Evolutionary conservation across 1,284 basidiomycete species (phyloP), one percentile per base, ranked within the genome.

Genomic region (Leccinum pachyderme): DNA sequence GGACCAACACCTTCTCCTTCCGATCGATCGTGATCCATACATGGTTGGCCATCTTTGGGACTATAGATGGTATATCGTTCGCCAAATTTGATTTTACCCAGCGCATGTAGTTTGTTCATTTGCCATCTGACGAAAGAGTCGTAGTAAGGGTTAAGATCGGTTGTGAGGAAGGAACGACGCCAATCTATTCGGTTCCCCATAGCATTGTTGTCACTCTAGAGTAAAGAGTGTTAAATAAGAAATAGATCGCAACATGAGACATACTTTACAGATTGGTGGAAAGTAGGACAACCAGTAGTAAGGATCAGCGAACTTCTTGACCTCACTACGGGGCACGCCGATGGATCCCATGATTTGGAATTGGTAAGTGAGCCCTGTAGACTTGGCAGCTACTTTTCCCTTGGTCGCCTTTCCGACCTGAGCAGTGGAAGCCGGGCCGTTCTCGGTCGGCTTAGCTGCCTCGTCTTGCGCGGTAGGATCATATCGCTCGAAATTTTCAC

Each of bases 331-430:
- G 25, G 94, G 91, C 11, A 99, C 89, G 50, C 89, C 89, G 63
- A 95, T 91, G 48, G 92, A 91, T 72, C 96, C 89, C 87, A 99
- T 91, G 72, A 99, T 99, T 79, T 99, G 96, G 83, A 98, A 99
- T 73, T 99, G 97, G 76, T 98, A 99, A 54, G 88, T 90, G 63
- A 94, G 80, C 3, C 96, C 96, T 7, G 95, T 97, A 2, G 90
- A 86, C 76, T 99, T 99, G 22, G 93, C 93, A 31, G 85, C 83
- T 27, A 98, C 76, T 75, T 99, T 99, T 56, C 95, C 96, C 78
- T 99, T 99, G 73, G 95, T 97, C 11, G 86, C 93, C 72, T 98
- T 99, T 60, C 81, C 80, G 54, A 82, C 82, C 60, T 82, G 80
- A 39, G 77, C 70, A 24, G 78, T 69, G 31, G 73, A 68, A 7